Evolutionary conservation across 1,139 yeast species (phyloP), one percentile per base, ranked within the genome.

Genomic region (Yarrowia galli): DNA sequence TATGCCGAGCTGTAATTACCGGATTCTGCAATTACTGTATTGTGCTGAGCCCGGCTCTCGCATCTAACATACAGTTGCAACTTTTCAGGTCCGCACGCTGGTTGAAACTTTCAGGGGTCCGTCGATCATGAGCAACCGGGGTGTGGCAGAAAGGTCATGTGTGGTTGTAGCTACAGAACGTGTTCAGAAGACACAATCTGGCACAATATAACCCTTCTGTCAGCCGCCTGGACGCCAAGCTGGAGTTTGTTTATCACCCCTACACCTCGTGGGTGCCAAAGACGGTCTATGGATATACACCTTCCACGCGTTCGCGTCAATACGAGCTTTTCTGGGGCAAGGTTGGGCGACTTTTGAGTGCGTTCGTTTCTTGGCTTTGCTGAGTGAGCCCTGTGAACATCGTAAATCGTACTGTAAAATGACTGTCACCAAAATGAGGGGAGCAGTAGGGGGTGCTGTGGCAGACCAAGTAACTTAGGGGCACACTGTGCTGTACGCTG

Each of bases 301-400:
- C 46, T 42, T 12, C 20, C 28, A 51, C 58, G 58, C 58, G 58
- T 51, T 36, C 58, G 58, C 58, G 58, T 51, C 58, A 32, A 51
- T 51, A 51, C 58, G 58, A 51, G 58, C 58, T 51, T 51, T 20
- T 51, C 58, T 51, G 58, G 58, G 58, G 58, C 58, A 51, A 51
- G 58, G 58, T 51, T 51, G 56, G 36, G 32, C 8, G 32, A 28
- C 32, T 15, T 28, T 28, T 8, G 7, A 18, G 28, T 10, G 43
- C 13, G 36, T 18, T 25, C 56, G 3, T 46, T 25, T 46, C 51
- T 49, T 48, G 54, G 54, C 38, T 28, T n/a, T n/a, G n/a, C n/a
- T n/a, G n/a, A n/a, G n/a, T n/a, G n/a, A n/a, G n/a, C n/a, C n/a
- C n/a, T n/a, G n/a, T n/a, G n/a, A n/a, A n/a, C n/a, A n/a, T 28